A percentile compares a stretch with the other conserved stretches of the same genome.
Evolutionary conservation across 371 early-diverging fungal species (phyloP).

Genomic region (Mortierella sp.): DNA sequence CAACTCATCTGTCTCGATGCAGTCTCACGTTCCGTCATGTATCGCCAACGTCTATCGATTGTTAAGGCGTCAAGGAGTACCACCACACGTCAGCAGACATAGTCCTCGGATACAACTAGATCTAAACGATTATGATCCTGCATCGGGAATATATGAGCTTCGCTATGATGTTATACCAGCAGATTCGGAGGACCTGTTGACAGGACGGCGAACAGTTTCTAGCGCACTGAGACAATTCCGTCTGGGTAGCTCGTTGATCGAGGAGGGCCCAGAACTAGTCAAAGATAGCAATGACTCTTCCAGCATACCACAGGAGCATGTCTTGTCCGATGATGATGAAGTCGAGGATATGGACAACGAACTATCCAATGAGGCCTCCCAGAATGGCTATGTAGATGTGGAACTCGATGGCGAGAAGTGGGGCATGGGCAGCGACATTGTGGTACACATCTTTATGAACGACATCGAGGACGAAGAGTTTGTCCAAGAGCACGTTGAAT

Average conservation of each 20-base stretch:
- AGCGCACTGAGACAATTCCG: conserved; percentile 46
- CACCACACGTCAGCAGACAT: conserved; percentile 56
- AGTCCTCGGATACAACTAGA: conserved; percentile 54
- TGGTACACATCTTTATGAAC: conserved; percentile 57
- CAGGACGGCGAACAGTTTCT: conserved; percentile 35
- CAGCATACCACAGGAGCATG: conserved; percentile 42
- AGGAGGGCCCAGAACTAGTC: conserved; percentile 21
- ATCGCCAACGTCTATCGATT: conserved; percentile 53
- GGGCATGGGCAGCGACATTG: conserved; percentile 52
- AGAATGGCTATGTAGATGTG: conserved; percentile 51
- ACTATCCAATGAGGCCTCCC: background rate
- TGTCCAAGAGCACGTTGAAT: conserved; percentile 56
- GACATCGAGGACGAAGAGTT: conserved; percentile 57
- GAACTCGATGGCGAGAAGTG: conserved; percentile 58
- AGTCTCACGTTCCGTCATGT: conserved; percentile 56
- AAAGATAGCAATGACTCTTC: conserved; percentile 16
- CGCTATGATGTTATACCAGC: conserved; percentile 55
- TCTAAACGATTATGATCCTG: conserved; percentile 55
- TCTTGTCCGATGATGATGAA: conserved; percentile 42
- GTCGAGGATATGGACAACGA: conserved; percentile 32
- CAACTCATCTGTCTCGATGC: conserved; percentile 57
- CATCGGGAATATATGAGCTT: conserved; percentile 53
- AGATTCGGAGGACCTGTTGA: conserved; percentile 32
- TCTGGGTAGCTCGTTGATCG: conserved; percentile 19
- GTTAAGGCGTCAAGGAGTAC: conserved; percentile 51